These are phyloP conservation scores for Esteya vermicola DNA, from an alignment of 2,329 filamentous ascomycete species.

Conservation along the genomic window DNA sequence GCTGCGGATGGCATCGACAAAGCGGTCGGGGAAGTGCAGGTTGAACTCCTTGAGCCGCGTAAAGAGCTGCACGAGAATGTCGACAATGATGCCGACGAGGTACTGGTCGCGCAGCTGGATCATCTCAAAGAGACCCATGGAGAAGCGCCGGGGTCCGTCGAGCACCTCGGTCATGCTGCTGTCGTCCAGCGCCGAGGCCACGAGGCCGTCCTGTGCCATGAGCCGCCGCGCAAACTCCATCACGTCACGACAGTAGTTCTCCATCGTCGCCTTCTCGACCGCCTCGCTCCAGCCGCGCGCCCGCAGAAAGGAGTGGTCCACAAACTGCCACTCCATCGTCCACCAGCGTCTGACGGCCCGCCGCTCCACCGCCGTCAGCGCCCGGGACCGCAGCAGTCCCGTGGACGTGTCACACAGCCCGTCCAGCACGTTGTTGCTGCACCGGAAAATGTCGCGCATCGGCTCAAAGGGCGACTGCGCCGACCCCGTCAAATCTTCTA, in stretches of 20 bases:
- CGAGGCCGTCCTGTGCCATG: constrained; percentile 71
- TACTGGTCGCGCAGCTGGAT: constrained; percentile 79
- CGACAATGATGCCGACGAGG: constrained; percentile 68
- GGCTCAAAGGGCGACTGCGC: constrained; percentile 35
- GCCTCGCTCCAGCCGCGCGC: constrained; percentile 73
- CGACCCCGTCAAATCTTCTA: constrained; percentile 25
- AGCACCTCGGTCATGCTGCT: constrained; percentile 34
- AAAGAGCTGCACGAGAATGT: constrained; percentile 72
- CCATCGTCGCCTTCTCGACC: constrained; percentile 59
- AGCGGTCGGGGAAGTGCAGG: constrained; percentile 50
- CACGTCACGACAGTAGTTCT: constrained; percentile 83
- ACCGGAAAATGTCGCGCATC: constrained; percentile 41
- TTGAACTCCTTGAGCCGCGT: constrained; percentile 63
- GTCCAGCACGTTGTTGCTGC: constrained; percentile 40
- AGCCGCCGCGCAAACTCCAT: constrained; percentile 87
- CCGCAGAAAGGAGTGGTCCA: constrained; percentile 67
- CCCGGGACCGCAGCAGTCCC: constrained; percentile 39
- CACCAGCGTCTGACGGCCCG: constrained; percentile 64
- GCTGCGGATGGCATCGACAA: constrained; percentile 41
- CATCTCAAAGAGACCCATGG: constrained; percentile 72
- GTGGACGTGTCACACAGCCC: constrained; percentile 40
- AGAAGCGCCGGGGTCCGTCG: constrained; percentile 43
- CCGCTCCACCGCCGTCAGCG: constrained; percentile 46
- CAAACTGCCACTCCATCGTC: constrained; percentile 67
- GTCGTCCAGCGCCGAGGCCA: constrained; percentile 53